Percentiles rank a stretch among this genome's conserved stretches.
Conservation (phyloP, 1,139 yeast species). For the Blastobotrys indianensis region DNA sequence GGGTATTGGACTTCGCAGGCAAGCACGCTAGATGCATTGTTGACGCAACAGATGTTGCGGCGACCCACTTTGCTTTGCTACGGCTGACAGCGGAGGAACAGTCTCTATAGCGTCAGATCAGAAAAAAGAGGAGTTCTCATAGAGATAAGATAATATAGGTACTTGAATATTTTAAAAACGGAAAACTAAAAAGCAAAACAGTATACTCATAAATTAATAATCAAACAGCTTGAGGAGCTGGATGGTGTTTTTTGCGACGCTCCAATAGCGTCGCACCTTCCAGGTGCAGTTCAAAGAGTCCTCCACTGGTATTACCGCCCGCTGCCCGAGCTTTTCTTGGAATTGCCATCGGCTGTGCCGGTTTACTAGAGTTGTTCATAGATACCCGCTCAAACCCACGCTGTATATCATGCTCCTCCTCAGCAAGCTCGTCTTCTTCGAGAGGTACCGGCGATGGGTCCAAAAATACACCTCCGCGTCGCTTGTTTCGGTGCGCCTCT, state of each 20-base stretch:
- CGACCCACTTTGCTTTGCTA: too few species aligned
- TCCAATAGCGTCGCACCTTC: slow-evolving; percentile 78
- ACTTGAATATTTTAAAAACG: too few species aligned
- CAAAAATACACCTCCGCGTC: slow-evolving; percentile 28
- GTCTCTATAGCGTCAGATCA: too few species aligned
- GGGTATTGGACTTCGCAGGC: too few species aligned
- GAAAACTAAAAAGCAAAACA: too few species aligned
- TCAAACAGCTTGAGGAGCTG: too few species aligned
- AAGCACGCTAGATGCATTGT: too few species aligned
- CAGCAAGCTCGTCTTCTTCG: slow-evolving; percentile 31
- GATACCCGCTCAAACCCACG: slow-evolving; percentile 20
- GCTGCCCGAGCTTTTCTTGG: background rate
- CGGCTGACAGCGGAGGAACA: too few species aligned
- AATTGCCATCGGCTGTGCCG: slow-evolving; percentile 1
- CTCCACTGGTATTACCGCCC: slow-evolving; percentile 22
- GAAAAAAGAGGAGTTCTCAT: too few species aligned
- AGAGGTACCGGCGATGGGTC: slow-evolving; percentile 18
- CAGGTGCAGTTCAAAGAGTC: slow-evolving; percentile 61
- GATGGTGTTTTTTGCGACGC: slow-evolving; percentile 35
- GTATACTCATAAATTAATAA: too few species aligned
- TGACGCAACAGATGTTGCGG: too few species aligned
- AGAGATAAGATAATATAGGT: too few species aligned
- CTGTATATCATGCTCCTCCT: slow-evolving; percentile 23
- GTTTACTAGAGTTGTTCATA: slow-evolving; percentile 18
- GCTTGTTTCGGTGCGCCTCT: slow-evolving; percentile 53